phyloP scores from a whole-genome alignment of 176 grass and related monocot genomes.

The Ensete glaucum region DNA sequence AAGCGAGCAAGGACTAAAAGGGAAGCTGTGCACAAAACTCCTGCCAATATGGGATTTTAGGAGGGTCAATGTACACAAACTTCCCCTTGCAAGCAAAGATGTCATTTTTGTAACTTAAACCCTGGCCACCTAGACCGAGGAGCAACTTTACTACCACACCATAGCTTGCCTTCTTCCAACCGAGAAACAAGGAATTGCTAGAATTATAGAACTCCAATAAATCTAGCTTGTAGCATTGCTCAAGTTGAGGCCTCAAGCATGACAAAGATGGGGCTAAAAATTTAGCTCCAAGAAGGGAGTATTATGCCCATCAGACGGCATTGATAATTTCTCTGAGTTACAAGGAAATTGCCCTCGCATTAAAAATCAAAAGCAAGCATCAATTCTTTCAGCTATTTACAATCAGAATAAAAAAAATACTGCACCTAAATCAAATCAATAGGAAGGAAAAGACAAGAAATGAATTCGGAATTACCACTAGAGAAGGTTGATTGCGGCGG shows the following conservation, averaged over 20 bases:
- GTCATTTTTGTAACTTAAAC: no score
- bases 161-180: neutral
- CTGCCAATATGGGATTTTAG: no score
- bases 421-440: neutral
- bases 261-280: neutral
- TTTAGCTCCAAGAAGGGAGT: neutral
- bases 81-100: no score
- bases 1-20: no score
- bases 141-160: no score
- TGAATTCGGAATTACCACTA: slow-evolving; percentile 3
- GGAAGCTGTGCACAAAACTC: no score
- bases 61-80: no score
- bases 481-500: neutral
- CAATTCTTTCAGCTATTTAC: neutral
- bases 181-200: neutral
- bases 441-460: neutral
- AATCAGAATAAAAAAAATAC: neutral
- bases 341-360: no score
- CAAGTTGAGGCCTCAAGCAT: neutral
- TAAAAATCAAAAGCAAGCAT: no score
- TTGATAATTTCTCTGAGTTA: no score
- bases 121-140: no score
- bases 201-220: neutral
- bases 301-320: neutral
- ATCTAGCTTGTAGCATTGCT: neutral